These are phyloP conservation scores for Phalaenopsis equestris DNA, from an alignment of 106 monocot species.

Conservation along the genomic window DNA sequence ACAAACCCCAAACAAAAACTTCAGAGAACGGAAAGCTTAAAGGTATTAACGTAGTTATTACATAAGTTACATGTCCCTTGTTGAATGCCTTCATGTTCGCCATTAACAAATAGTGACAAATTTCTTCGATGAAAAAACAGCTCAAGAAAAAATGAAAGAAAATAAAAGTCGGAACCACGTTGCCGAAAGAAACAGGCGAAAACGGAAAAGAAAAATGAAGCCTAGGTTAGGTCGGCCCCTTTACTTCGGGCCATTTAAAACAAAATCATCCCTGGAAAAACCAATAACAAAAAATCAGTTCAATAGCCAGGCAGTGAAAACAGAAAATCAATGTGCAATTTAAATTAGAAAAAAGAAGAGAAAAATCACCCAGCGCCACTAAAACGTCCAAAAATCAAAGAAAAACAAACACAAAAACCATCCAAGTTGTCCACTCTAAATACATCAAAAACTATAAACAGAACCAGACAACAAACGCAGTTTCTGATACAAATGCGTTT, in stretches of 20 bases:
- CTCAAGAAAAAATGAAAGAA: too few relatives aligned
- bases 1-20: background rate
- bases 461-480: background rate
- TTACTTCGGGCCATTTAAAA: background rate
- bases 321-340: background rate
- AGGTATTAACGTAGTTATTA: background rate
- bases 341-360: too few relatives aligned
- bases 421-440: background rate
- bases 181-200: background rate
- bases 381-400: background rate
- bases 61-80: slow-evolving; percentile 1
- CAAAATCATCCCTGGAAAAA: background rate
- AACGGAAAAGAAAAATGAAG: background rate
- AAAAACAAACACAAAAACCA: background rate
- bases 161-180: background rate
- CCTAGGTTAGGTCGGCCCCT: background rate
- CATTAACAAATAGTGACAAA: background rate
- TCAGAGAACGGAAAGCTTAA: background rate
- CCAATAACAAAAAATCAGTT: background rate
- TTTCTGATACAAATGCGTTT: slow-evolving; percentile 3
- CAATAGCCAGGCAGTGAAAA: background rate
- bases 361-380: background rate
- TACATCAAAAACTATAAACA: background rate
- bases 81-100: background rate
- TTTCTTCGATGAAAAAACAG: background rate